phyloP scores from a whole-genome alignment of 352 stramenopile species.

The Globisporangium polare region DNA sequence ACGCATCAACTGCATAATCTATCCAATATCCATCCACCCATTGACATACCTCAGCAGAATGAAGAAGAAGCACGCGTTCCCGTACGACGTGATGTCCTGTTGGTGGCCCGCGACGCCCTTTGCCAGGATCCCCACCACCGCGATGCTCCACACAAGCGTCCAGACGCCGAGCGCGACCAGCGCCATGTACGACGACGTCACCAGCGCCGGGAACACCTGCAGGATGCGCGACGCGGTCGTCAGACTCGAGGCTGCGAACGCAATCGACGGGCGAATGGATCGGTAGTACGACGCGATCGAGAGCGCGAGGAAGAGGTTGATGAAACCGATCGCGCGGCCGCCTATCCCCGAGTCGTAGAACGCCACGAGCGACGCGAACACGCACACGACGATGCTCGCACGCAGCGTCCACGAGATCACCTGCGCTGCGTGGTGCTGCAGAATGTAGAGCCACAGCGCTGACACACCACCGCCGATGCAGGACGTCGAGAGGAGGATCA shows the following conservation, averaged over 20 bases:
- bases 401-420: constrained; percentile 74
- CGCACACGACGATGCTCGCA: constrained; percentile 49
- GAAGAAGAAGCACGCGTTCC: constrained; percentile 82
- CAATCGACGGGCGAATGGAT: constrained; percentile 56
- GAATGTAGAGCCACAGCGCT: constrained; percentile 64
- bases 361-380: constrained; percentile 41
- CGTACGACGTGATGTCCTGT: constrained; percentile 56
- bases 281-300: constrained; percentile 65
- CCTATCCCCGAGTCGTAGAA: constrained; percentile 72
- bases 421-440: constrained; percentile 68
- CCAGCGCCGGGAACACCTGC: constrained; percentile 67
- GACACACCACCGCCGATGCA: constrained; percentile 65
- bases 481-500: constrained; percentile 62
- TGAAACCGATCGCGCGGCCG: constrained; percentile 76
- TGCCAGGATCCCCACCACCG: constrained; percentile 66
- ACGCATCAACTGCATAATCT: not conserved
- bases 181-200: constrained; percentile 61
- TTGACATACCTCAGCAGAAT: constrained; percentile 70
- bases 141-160: constrained; percentile 75
- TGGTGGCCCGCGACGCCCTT: constrained; percentile 37
- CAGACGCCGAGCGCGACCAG: constrained; percentile 59
- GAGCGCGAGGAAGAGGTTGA: constrained; percentile 76
- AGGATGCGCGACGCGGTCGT: constrained; percentile 66
- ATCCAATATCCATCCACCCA: not conserved
- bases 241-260: constrained; percentile 80